Base-by-base conservation (phyloP, 2,329 filamentous ascomycete genomes). In the Colletotrichum phormii region DNA sequence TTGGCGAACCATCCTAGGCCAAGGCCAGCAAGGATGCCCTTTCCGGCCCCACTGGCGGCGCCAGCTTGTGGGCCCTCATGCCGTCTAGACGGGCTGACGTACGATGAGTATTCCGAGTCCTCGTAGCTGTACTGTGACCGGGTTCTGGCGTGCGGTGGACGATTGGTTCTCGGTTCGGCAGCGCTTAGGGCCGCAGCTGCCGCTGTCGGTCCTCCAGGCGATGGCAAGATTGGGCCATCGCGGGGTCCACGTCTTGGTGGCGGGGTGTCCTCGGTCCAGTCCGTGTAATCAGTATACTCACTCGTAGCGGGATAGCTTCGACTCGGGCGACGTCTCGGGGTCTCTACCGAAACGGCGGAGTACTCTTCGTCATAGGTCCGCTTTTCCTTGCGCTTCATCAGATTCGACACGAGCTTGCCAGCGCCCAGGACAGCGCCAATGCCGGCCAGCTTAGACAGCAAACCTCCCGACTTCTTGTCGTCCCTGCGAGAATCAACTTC, bases 1-100 rank as follows among this genome's bases (percentile, higher is more conserved):
- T 89, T 92, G 7, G 89, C 89, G 60, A 95, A 83, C 84, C 92
- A 93, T 9, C 92, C 93, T 42, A 93, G 84, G 2, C 92, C 92
- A 31, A 94, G 81, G 2, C 91, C 86, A 9, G 89, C 91, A 62
- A 92, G 78, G 15, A 90, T 76, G 1, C 89, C 89, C 75, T 92
- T 90, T 26, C 86, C 87, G n/a, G 86, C 81, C 0, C 86, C 86
- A 74, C 88, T 87, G 13, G 81, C 77, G 42, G 67, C 84, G 81
- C 66, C 83, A 67, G 77, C 78, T 68, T 86, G 82, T 7, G 74
- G 82, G 24, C 86, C 84, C 8, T 85, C 85, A 13, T 83, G 85
- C 57, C 89, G 88, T 66, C 87, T 86, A 57, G 92, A 94, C 13
- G 90, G 91, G 75, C 89, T 93, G 54, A 88, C 85, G 74, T 90